phyloP scores from a whole-genome alignment of 2,329 filamentous ascomycete genomes.

The Clonostachys rhizophaga region DNA sequence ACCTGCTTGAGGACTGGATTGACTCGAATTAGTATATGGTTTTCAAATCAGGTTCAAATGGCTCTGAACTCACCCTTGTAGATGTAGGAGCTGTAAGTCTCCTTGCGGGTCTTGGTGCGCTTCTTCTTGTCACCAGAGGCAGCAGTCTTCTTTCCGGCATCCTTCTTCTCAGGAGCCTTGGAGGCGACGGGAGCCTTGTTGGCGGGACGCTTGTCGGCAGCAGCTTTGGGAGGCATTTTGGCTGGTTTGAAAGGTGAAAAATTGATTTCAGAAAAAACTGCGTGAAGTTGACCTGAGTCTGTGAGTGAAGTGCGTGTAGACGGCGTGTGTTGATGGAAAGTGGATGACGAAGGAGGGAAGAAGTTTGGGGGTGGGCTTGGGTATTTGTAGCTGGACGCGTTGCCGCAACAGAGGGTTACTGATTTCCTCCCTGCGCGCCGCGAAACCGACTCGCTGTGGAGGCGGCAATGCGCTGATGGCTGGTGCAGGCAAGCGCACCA shows the following conservation, averaged over 20 bases:
- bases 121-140: constrained; percentile 99
- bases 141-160: constrained; percentile 99
- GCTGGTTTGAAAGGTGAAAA: constrained; percentile 9
- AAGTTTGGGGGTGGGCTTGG: constrained; percentile 45
- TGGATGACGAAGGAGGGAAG: constrained; percentile 38
- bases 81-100: constrained; percentile 99
- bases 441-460: too few relatives aligned
- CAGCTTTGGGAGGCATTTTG: constrained; percentile 96
- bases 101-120: constrained; percentile 99
- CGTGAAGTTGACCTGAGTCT: constrained; percentile 9
- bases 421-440: constrained; percentile 32
- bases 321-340: constrained; percentile 29
- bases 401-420: constrained; percentile 47
- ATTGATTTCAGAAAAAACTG: constrained; percentile 1
- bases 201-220: constrained; percentile 97
- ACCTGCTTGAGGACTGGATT: constrained; percentile 95
- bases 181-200: constrained; percentile 81
- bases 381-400: constrained; percentile 59
- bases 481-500: too few relatives aligned
- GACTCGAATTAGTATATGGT: constrained; percentile 1
- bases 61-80: constrained; percentile 76
- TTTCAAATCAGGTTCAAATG: background rate
- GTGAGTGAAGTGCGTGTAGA: constrained; percentile 1
- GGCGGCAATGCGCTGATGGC: too few relatives aligned
- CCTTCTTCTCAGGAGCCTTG: constrained; percentile 89